Evolutionary conservation across 768 basidiomycete genomes (phyloP), one percentile per base, ranked within the genome.

Genomic region (Lactifluus hygrophoroides): DNA sequence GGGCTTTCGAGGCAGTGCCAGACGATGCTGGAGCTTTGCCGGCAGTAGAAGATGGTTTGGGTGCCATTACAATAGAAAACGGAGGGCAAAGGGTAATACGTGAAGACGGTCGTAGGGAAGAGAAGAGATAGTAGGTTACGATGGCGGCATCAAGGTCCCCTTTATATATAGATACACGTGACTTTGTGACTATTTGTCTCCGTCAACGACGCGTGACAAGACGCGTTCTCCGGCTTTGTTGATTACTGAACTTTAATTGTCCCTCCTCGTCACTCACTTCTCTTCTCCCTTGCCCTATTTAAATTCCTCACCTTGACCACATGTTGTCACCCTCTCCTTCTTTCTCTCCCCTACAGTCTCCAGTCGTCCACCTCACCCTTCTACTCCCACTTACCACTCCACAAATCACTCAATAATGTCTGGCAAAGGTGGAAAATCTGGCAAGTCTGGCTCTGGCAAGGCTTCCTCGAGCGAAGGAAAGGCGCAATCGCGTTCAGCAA

Each of bases 11-110:
- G 7, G 75, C 81, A 52, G 70, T 70, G 48, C 80, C 80, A 58
- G 79, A 78, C 27, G 82, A 86, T 64, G 85, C 85, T 51, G 86
- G 85, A 47, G 85, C 86, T 75, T 85, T 93, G 68, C 86, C 87
- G 65, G 90, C 88, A 71, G 88, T 90, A 65, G 90, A 91, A 66
- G 86, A 81, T 68, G 86, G 85, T 80, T 88, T 84, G 66, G 81
- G 83, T 61, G 75, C 80, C 83, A 87, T 84, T 73, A 65, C 34
- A 52, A 65, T 60, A 17, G 50, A 57, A 40, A 32, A 11, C 44
- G 51, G 30, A 53, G 50, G 57, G 58, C 28, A 49, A 28, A 53
- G 48, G 61, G 53, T 47, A 53, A 30, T 19, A 32, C 9, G 28
- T 8, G 30, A 17, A 50, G 52, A 64, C 51, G 51, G 57, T 28